phyloP scores from a whole-genome alignment of 2,329 filamentous ascomycete species.

The Cladosporium austrohemisphaericum region DNA sequence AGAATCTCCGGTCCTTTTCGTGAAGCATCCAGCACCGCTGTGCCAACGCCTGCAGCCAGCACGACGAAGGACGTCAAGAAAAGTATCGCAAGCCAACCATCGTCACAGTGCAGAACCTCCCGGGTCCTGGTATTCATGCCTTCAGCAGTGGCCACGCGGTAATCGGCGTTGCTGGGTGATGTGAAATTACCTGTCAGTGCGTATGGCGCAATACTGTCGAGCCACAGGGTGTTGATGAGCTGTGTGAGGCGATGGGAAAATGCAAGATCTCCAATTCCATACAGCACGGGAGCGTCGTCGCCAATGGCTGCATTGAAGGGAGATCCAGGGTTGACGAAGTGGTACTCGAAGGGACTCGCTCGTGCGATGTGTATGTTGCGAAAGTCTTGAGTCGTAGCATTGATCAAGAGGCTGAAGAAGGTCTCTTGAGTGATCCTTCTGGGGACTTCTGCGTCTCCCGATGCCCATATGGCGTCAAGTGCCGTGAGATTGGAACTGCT shows the following conservation, averaged over 20 bases:
- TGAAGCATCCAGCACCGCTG: slow-evolving; percentile 18
- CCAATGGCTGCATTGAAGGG: neutral
- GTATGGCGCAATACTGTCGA: slow-evolving; percentile 16
- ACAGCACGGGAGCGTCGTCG: neutral
- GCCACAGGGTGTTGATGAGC: slow-evolving; percentile 23
- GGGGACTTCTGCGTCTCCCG: neutral
- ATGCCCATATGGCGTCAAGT: neutral
- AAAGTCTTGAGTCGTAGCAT: neutral
- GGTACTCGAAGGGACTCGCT: neutral
- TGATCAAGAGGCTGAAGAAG: neutral
- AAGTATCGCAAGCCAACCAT: slow-evolving; percentile 13
- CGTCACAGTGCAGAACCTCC: slow-evolving; percentile 16
- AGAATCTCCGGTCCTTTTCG: slow-evolving; percentile 19
- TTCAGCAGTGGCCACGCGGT: neutral
- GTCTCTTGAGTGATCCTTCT: neutral
- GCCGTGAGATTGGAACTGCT: neutral
- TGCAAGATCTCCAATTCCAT: slow-evolving; percentile 15
- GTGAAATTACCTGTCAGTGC: slow-evolving; percentile 10
- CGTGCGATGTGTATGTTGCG: neutral
- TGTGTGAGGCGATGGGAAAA: slow-evolving; percentile 20
- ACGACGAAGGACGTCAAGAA: slow-evolving; percentile 15
- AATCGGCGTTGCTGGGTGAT: neutral
- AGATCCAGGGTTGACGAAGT: neutral
- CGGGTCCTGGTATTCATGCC: neutral
- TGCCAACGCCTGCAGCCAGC: slow-evolving; percentile 15